Evolutionary conservation across 2,329 filamentous ascomycete genomes (phyloP).

Genomic region (Talaromyces atroroseus): DNA sequence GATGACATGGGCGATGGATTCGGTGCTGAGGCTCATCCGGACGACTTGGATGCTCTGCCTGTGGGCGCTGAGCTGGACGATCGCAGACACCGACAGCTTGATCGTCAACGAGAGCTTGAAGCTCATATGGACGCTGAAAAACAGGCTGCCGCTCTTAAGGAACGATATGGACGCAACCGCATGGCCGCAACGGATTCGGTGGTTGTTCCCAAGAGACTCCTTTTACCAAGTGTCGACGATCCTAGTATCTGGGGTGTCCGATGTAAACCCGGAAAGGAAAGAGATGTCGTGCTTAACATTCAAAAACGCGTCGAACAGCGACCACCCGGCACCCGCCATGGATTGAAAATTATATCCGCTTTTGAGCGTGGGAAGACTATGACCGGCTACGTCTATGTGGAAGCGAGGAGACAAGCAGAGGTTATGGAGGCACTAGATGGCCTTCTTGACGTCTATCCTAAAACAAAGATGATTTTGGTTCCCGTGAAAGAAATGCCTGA

Average conservation of each 20-base stretch:
- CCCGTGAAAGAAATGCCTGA: slow-evolving; percentile 98
- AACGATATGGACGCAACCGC: slow-evolving; percentile 79
- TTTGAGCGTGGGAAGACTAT: slow-evolving; percentile 87
- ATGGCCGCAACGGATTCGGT: slow-evolving; percentile 63
- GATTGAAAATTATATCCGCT: slow-evolving; percentile 77
- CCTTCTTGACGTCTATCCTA: slow-evolving; percentile 83
- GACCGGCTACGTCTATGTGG: slow-evolving; percentile 93
- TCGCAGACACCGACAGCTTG: slow-evolving; percentile 85
- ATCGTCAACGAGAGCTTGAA: slow-evolving; percentile 82
- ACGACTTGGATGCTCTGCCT: slow-evolving; percentile 73
- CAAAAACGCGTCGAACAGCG: slow-evolving; percentile 85
- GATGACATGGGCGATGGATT: slow-evolving; percentile 75
- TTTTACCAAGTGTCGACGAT: slow-evolving; percentile 90
- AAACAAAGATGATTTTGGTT: slow-evolving; percentile 78
- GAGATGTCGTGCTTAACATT: slow-evolving; percentile 80
- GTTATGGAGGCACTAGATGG: slow-evolving; percentile 77
- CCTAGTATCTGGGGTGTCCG: slow-evolving; percentile 92
- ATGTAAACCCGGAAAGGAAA: slow-evolving; percentile 92
- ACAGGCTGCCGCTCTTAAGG: slow-evolving; percentile 77
- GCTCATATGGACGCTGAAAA: slow-evolving; percentile 89
- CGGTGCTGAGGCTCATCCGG: slow-evolving; percentile 83
- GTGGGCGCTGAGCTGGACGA: slow-evolving; percentile 79
- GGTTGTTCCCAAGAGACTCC: slow-evolving; percentile 74
- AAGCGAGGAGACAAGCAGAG: slow-evolving; percentile 81
- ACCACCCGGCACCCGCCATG: slow-evolving; percentile 64